Base-by-base conservation (phyloP, 805 yeast species). In the Starmerella geochares region DNA sequence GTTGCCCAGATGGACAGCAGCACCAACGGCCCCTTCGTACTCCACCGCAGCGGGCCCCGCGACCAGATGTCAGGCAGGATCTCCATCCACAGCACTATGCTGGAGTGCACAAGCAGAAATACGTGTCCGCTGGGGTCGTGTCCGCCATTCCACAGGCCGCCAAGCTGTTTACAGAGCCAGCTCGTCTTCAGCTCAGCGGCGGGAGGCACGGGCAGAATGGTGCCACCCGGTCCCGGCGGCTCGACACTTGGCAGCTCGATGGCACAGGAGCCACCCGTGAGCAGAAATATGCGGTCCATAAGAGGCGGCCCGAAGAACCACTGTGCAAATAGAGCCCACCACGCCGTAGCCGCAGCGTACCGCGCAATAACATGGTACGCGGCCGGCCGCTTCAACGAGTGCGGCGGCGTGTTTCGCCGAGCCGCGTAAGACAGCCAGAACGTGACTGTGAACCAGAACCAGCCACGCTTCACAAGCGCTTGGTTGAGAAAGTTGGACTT, bases 71-170 rank as follows among this genome's bases (percentile, higher is more conserved):
- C 48, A n/a, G 76, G 79, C 20, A 71, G 52, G 7, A 77, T 62
- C 62, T 88, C 96, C 49, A 78, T 78, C 60, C 83, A 70, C 55
- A 90, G 60, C 50, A 83, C 75, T 49, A 81, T 62, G 27, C 81
- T 75, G 8, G 85, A 72, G 51, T 81, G 83, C 4, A 81, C 74
- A 40, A 90, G 68, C 37, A 92, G 64, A 59, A 88, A 92, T 1
- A 86, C 81, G 62, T 92, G 98, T 0, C 98, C 98, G 53, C 90
- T 81, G 4, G 97, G 95, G 67, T 92, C 98, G 62, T 86, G 95
- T 0, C 98, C 98, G 0, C 95, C 86, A 7, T 57, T 53, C 92
- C 90, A 83, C 14, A 59, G 51, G 0, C 97, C 82, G 46, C 80
- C 86, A 60, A 75, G 25, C 53, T 62, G 46, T 63, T 92, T 65